Evolutionary conservation across 306 rosid genomes (phyloP).

Genomic region (Delonix regia): DNA sequence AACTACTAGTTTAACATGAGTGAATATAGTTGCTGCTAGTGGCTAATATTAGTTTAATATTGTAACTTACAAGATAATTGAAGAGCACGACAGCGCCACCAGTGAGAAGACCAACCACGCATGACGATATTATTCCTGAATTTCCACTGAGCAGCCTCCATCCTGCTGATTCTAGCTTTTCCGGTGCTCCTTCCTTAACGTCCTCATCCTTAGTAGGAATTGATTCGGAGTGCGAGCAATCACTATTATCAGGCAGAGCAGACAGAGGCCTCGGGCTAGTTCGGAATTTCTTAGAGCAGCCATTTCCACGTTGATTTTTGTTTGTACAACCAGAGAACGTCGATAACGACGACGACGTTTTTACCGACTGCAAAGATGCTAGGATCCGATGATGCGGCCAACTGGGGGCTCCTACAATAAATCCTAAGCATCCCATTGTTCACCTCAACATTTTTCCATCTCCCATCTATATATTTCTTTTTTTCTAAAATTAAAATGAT

Average conservation of each 20-base stretch:
- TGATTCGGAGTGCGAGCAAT: constrained; percentile 30
- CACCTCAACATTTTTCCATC: not conserved
- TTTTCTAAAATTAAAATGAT: too few species aligned
- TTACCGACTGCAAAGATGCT: constrained; percentile 22
- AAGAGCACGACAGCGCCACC: constrained; percentile 81
- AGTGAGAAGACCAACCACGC: constrained; percentile 89
- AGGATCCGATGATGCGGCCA: constrained; percentile 31
- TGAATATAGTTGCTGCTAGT: not conserved
- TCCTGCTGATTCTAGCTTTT: constrained; percentile 30
- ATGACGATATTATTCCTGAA: constrained; percentile 65
- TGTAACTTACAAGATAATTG: constrained; percentile 60
- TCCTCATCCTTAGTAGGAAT: constrained; percentile 6
- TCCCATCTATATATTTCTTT: not conserved
- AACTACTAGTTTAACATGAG: not conserved
- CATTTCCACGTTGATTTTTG: constrained; percentile 12
- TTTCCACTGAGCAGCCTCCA: constrained; percentile 42
- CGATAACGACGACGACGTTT: not conserved
- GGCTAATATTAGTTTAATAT: not conserved
- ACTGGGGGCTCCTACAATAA: constrained; percentile 38
- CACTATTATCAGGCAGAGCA: constrained; percentile 35
- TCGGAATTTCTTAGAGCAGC: constrained; percentile 16
- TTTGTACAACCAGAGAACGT: not conserved
- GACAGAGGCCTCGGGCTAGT: constrained; percentile 15
- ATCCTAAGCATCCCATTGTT: constrained; percentile 56
- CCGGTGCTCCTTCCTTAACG: constrained; percentile 23